Conservation (phyloP, 23 red algal species). For the Gracilaria gracilis region DNA sequence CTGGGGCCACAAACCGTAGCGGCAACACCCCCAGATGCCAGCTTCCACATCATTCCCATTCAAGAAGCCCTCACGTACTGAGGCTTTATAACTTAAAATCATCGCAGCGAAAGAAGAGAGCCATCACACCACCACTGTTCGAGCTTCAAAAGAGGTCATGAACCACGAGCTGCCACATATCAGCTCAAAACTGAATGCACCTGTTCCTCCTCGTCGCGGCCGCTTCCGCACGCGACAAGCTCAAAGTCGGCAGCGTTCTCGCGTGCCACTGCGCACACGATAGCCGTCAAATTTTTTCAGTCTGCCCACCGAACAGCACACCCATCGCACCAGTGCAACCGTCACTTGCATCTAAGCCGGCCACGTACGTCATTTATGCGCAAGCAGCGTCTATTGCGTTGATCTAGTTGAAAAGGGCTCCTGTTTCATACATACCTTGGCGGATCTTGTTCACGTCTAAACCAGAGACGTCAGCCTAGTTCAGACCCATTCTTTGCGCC, state of each 20-base stretch:
- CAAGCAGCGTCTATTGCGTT: background rate
- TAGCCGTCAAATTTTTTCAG: background rate
- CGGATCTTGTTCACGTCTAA: slow-evolving; percentile 53
- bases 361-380: background rate
- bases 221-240: slow-evolving; percentile 18
- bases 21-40: too few relatives aligned
- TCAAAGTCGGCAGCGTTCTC: slow-evolving; percentile 4
- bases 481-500: slow-evolving; percentile 47
- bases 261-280: background rate
- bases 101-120: too few relatives aligned
- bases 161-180: background rate
- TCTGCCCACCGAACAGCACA: background rate
- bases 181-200: background rate
- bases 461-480: slow-evolving; percentile 19
- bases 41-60: too few relatives aligned
- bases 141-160: background rate
- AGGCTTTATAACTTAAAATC: too few relatives aligned
- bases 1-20: too few relatives aligned
- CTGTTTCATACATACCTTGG: slow-evolving; percentile 67
- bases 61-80: too few relatives aligned
- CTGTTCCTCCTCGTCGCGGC: background rate
- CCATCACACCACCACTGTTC: background rate
- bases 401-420: background rate
- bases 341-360: background rate
- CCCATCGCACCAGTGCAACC: background rate